These are phyloP conservation scores for Eucalyptus guilfoylei DNA, from an alignment of 345 rosid species.

Conservation along the genomic window DNA sequence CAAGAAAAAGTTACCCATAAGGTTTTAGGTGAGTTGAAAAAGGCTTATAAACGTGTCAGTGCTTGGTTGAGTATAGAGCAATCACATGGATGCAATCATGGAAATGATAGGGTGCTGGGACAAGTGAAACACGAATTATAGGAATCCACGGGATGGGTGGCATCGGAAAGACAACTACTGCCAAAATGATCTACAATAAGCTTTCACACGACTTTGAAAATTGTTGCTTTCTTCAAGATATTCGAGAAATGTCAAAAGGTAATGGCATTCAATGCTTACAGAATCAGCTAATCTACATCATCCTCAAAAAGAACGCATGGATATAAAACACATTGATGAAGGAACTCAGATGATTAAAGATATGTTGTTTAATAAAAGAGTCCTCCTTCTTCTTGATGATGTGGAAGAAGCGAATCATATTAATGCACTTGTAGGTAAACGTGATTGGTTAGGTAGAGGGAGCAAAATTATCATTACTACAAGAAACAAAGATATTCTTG, in stretches of 20 bases:
- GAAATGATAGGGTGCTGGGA: too few relatives aligned
- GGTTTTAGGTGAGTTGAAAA: too few relatives aligned
- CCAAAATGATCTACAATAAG: too few relatives aligned
- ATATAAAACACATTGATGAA: too few relatives aligned
- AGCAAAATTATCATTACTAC: background rate
- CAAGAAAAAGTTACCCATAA: fast-evolving
- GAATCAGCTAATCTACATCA: background rate
- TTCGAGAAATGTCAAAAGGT: fast-evolving
- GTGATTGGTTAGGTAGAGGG: background rate
- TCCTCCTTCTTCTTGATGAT: background rate
- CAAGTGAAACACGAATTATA: too few relatives aligned
- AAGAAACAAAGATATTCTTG: fast-evolving
- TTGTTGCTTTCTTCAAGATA: fast-evolving
- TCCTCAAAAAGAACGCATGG: background rate
- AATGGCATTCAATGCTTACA: background rate
- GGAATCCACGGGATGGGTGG: too few relatives aligned
- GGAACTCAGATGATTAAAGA: fast-evolving
- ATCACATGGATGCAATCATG: too few relatives aligned
- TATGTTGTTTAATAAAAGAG: background rate
- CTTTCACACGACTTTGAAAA: fast-evolving
- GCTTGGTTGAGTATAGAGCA: fast-evolving
- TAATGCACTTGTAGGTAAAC: fast-evolving
- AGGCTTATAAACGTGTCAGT: too few relatives aligned
- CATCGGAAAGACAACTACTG: too few relatives aligned
- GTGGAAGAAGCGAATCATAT: background rate